Base-by-base conservation (phyloP, 1,139 yeast genomes). In the Saccharomyces uvarum region DNA sequence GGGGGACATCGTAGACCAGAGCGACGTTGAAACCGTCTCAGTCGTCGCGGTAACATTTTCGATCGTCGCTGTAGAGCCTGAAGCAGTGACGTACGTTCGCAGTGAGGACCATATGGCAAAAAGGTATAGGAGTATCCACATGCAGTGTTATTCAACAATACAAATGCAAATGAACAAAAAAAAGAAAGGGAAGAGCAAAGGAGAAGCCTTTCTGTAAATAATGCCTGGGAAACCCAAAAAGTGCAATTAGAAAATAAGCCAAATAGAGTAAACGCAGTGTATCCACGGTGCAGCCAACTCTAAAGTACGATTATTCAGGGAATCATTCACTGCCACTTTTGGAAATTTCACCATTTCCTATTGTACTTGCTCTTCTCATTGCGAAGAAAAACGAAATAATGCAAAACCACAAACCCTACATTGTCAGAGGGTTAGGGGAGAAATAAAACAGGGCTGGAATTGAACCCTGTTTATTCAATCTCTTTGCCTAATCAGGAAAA, bases 1-100 rank as follows among this genome's bases (percentile, higher is more conserved):
- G 1, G 61, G 32, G 2, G 68, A 59, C 26, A 70, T 44, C 1
- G 57, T 21, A 1, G 68, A 61, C 70, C 70, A 66, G 47, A 49
- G 19, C n/a, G 24, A 4, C 14, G 26, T 29, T 38, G 44, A 29
- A 48, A 29, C 16, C n/a, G 32, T 27, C 24, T 48, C 41, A 28
- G 8, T 21, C 27, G 50, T 26, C 33, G 6, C 26, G 26, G 26
- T 13, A 4, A 16, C 24, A 38, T 16, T 7, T 7, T 14, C 19
- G 16, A 46, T n/a, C n/a, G 48, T 16, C 48, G 8, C 16, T 2
- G 44, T 38, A 38, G n/a, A 16, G 24, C 9, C n/a, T 14, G 11
- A 8, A 38, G 44, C 44, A 38, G 44, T 13, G 19, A 16, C 44
- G 24, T 4, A 38, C 24, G 44, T 38, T 38, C 44, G 44, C 24